phyloP scores from a whole-genome alignment of 1,284 basidiomycete genomes.

The Neolentinus lepideus region DNA sequence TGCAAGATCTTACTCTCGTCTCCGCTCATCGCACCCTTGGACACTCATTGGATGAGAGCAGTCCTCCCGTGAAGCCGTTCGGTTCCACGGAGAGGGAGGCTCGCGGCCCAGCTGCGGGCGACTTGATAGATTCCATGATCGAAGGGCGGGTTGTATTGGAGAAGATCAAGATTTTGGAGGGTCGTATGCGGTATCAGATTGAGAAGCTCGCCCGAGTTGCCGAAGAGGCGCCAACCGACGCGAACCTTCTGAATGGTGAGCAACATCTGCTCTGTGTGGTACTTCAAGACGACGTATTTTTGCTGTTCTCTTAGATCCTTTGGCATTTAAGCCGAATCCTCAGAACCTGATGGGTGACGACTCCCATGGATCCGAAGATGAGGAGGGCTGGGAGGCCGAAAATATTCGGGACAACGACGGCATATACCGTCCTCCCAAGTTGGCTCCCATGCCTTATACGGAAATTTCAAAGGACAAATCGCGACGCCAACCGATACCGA shows the following conservation, averaged over 20 bases:
- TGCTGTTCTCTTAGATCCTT: slow-evolving; percentile 51
- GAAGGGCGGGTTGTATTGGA: slow-evolving; percentile 74
- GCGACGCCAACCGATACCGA: slow-evolving; percentile 48
- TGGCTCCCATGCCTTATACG: slow-evolving; percentile 89
- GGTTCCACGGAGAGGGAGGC: slow-evolving; percentile 38
- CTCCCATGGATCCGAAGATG: slow-evolving; percentile 26
- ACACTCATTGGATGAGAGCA: slow-evolving; percentile 46
- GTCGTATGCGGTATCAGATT: slow-evolving; percentile 89
- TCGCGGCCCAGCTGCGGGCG: slow-evolving; percentile 53
- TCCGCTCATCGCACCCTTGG: slow-evolving; percentile 64
- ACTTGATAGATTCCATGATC: slow-evolving; percentile 67
- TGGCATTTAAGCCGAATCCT: slow-evolving; percentile 90
- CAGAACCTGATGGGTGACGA: slow-evolving; percentile 46
- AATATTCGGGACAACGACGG: slow-evolving; percentile 32
- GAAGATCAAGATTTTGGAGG: slow-evolving; percentile 76
- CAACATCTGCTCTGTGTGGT: slow-evolving; percentile 6
- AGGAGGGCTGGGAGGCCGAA: slow-evolving; percentile 25
- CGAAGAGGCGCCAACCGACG: slow-evolving; percentile 43
- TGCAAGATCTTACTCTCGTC: slow-evolving; percentile 81
- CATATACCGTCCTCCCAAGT: slow-evolving; percentile 87
- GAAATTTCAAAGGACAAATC: slow-evolving; percentile 48
- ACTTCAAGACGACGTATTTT: slow-evolving; percentile 8
- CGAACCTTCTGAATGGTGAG: slow-evolving; percentile 61
- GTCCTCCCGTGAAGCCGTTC: slow-evolving; percentile 46
- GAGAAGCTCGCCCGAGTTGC: slow-evolving; percentile 85